Percentiles rank a stretch among this genome's conserved stretches.
phyloP scores from a whole-genome alignment of 345 rosid genomes.

The Corymbia maculata region DNA sequence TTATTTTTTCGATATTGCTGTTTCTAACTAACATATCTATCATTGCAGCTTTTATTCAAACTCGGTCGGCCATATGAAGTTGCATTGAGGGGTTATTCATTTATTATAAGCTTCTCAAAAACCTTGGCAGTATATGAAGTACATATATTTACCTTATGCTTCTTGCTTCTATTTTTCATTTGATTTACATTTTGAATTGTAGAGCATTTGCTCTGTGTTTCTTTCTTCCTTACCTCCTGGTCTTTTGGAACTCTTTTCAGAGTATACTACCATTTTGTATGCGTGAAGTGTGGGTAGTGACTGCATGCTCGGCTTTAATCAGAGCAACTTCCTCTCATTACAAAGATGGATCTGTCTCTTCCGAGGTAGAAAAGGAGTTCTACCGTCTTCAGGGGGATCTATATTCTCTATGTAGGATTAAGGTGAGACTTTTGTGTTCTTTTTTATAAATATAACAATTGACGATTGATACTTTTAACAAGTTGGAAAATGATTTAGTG shows the following conservation, averaged over 20 bases:
- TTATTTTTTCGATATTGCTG: not conserved
- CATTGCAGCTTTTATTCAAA: constrained; percentile 75
- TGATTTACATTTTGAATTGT: not conserved
- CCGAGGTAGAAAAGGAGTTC: constrained; percentile 88
- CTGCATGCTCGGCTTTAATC: constrained; percentile 75
- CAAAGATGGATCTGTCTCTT: constrained; percentile 49
- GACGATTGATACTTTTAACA: not conserved
- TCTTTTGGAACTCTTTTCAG: constrained; percentile 25
- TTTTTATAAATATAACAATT: not conserved
- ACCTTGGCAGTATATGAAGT: constrained; percentile 74
- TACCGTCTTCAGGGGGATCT: constrained; percentile 92
- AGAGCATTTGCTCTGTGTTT: not conserved
- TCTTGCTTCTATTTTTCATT: not conserved
- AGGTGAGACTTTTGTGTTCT: constrained; percentile 36
- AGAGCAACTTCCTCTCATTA: constrained; percentile 62
- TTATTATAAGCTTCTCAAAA: constrained; percentile 75
- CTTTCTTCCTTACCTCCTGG: not conserved
- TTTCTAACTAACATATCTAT: not conserved
- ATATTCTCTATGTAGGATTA: constrained; percentile 78
- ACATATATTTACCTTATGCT: not conserved
- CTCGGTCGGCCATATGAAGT: constrained; percentile 90
- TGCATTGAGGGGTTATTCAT: constrained; percentile 84
- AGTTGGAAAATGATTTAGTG: not conserved
- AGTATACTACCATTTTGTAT: constrained; percentile 59
- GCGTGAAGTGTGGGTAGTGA: constrained; percentile 95